Base-by-base conservation (phyloP, 2,329 filamentous ascomycete genomes). In the Ilyonectria robusta region DNA sequence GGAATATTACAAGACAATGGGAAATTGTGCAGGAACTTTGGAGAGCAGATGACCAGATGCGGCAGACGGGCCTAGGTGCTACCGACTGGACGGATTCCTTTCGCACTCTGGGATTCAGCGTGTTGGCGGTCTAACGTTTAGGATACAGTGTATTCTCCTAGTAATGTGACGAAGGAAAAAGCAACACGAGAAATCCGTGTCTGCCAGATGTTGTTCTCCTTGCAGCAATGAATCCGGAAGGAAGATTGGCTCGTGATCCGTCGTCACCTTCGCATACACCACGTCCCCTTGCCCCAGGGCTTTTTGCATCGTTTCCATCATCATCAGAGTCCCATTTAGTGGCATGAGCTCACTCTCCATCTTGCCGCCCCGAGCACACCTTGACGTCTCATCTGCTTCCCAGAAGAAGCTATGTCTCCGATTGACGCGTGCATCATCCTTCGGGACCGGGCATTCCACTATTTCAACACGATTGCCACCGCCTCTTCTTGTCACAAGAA, bases 251-350 rank as follows among this genome's bases (percentile, higher is more conserved):
- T 37, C 35, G 35, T 37, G 35, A 37, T 37, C 35, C 35, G 35
- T 37, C 35, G 35, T 37, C 35, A 37, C 35, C 35, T 37, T 37
- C 35, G 35, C 35, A 37, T 37, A 37, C 35, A 37, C 35, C 35
- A 37, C 35, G 35, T 13, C 35, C 84, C 85, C 75, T 86, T n/a
- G 84, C 69, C 74, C 80, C 70, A 86, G 78, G 26, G 81, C 81
- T 72, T 84, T 80, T 57, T 86, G 84, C 84, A 87, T 86, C 51
- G 82, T 80, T 73, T 93, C 90, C 93, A 95, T 95, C 65, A 95
- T 93, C 23, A 89, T 85, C 58, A 95, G 83, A 73, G 90, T 94
- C 85, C 95, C 93, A 56, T 88, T 85, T 81, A 88, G 86, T 19
- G 89, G 87, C 80, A 94, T 81, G 9, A 85, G 85, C 58, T 87